Evolutionary conservation across 805 yeast species (phyloP).

Genomic region (Lipomyces yamanashiensis): DNA sequence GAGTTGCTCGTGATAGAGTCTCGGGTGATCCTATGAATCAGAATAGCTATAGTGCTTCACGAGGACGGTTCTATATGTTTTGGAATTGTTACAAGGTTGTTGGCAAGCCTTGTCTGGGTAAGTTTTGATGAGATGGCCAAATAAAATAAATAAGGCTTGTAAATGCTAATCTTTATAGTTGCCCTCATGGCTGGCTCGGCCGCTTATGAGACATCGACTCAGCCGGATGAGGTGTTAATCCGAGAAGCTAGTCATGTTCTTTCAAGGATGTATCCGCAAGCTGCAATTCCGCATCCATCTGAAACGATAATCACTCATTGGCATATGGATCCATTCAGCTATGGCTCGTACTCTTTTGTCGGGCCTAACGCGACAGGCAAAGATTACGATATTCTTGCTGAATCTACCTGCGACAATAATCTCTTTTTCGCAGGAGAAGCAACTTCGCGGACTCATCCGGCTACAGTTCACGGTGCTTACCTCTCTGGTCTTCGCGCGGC

Average conservation of each 20-base stretch:
- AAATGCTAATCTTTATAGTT: conserved; percentile 32
- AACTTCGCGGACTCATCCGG: conserved; percentile 49
- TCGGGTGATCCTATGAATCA: conserved; percentile 27
- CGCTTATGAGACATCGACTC: conserved; percentile 43
- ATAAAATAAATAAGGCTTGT: too few relatives aligned
- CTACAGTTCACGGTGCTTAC: conserved; percentile 53
- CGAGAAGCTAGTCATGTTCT: conserved; percentile 44
- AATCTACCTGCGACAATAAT: conserved; percentile 45
- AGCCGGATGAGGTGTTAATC: conserved; percentile 45
- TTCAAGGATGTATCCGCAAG: conserved; percentile 41
- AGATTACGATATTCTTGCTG: conserved; percentile 49
- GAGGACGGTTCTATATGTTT: conserved; percentile 49
- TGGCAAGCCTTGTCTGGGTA: conserved; percentile 47
- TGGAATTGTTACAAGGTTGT: conserved; percentile 46
- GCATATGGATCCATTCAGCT: conserved; percentile 76
- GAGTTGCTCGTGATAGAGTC: conserved; percentile 43
- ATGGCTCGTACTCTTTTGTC: conserved; percentile 72
- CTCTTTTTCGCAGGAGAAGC: conserved; percentile 53
- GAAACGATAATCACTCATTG: conserved; percentile 64
- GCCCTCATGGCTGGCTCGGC: conserved; percentile 49
- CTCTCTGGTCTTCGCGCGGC: conserved; percentile 51
- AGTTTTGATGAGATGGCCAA: not conserved
- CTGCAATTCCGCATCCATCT: conserved; percentile 39
- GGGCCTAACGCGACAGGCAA: conserved; percentile 51
- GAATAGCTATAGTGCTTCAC: conserved; percentile 37